These are phyloP conservation scores for Epichloe typhina DNA, from an alignment of 2,329 filamentous ascomycete species.

Conservation along the genomic window DNA sequence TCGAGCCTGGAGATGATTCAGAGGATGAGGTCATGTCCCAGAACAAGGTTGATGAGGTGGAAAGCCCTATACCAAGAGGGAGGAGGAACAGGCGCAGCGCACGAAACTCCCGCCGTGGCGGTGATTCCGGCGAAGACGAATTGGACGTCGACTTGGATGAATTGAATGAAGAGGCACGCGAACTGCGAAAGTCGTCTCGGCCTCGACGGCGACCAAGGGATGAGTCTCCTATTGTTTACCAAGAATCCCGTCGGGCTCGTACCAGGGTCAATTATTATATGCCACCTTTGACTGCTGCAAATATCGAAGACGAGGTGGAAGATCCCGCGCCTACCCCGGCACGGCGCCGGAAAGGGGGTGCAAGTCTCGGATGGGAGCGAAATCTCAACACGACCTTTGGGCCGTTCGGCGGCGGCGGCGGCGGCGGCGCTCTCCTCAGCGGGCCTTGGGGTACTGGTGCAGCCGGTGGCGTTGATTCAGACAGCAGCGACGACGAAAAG, in stretches of 20 bases:
- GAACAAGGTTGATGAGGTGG: slow-evolving; percentile 29
- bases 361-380: slow-evolving; percentile 55
- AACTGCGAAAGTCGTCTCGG: slow-evolving; percentile 42
- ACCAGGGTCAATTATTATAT: slow-evolving; percentile 73
- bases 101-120: slow-evolving; percentile 33
- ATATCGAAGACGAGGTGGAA: slow-evolving; percentile 61
- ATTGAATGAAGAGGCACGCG: slow-evolving; percentile 51
- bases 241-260: slow-evolving; percentile 42
- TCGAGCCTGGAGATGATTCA: slow-evolving; percentile 46
- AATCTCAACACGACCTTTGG: slow-evolving; percentile 81
- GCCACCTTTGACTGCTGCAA: slow-evolving; percentile 47
- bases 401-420: slow-evolving; percentile 79
- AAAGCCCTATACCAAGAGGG: slow-evolving; percentile 38
- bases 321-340: slow-evolving; percentile 45
- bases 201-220: slow-evolving; percentile 38
- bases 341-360: slow-evolving; percentile 50
- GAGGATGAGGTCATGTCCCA: slow-evolving; percentile 39
- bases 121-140: slow-evolving; percentile 43
- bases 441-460: slow-evolving; percentile 65
- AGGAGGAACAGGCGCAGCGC: slow-evolving; percentile 26
- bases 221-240: slow-evolving; percentile 43
- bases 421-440: slow-evolving; percentile 55
- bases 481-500: slow-evolving; percentile 92
- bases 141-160: slow-evolving; percentile 49
- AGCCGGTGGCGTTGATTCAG: slow-evolving; percentile 72